Base-by-base conservation (phyloP, 2,329 filamentous ascomycete species). In the Ustulina deusta region DNA sequence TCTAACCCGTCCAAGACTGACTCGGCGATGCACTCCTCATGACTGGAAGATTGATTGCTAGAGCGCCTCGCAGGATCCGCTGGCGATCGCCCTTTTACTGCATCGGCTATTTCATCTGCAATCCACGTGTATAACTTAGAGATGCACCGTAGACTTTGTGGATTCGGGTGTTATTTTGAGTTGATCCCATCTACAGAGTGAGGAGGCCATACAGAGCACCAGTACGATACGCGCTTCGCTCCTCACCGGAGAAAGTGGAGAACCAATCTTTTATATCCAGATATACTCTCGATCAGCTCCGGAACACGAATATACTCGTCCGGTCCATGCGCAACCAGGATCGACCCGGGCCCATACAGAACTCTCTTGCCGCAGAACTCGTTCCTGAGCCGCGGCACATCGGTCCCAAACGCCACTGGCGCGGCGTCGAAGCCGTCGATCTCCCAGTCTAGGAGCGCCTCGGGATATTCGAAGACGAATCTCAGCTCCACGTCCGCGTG, bases 311-410 rank as follows among this genome's bases (percentile, higher is more conserved):
- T 77, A 25, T 75, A 75, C 71, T 82, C 80, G 63, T 79, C 75
- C 1, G 77, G 75, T 5, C 79, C 78, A 66, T 82, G 81, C 1
- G 80, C 80, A 0, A 79, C 76, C 6, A 79, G 63, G 54, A 82
- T 82, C 3, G 78, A 79, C 0, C 80, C 81, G 1, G 80, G 80
- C 0, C 80, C 80, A 60, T 81, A 82, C 38, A 82, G 66, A 5
- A 80, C 76, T 32, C 77, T 78, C 44, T 75, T 80, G 44, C 75
- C 72, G 17, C 66, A 69, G 6, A 59, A 36, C 54, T 74, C 63
- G 51, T 75, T 69, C 56, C 72, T 74, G 1, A 81, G 73, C 5
- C 79, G 74, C 6, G 80, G 80, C 2, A 80, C 76, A 40, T 82
- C 80, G 1, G 80, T 82, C 1, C 80, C 80, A 65, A 78, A 82